Base-by-base conservation (phyloP, 306 rosid genomes). In the Cercis canadensis region DNA sequence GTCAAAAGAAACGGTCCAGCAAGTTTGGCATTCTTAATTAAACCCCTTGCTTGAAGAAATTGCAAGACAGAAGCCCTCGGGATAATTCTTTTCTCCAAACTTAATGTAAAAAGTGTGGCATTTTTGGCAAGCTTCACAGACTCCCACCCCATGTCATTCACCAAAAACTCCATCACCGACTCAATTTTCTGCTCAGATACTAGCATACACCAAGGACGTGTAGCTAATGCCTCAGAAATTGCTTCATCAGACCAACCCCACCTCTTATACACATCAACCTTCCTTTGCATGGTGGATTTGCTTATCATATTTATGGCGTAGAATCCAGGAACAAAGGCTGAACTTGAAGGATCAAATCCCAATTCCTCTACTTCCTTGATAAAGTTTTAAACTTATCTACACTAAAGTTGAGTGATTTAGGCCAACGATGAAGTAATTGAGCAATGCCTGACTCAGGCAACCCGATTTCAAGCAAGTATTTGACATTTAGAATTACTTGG, bases 201-300 rank as follows among this genome's bases (percentile, higher is more conserved):
- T 5, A 67, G 34, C 86, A 81, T 62, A 31, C 75, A 76, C 10
- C 43, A 61, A 6, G 82, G 85, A 11, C 67, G 60, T 8, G 32
- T 32, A 9, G 39, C 21, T 72, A 81, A 76, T 13, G 75, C 81
- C 11, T 40, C 7, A 45, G 21, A 52, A 39, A 65, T 19, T 5
- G 61, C 32, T 61, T 75, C 59, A 19, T 81, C 79, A 3, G 78
- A 65, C 70, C 77, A 72, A 4, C 76, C 81, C 85, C 72, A 76
- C 34, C 66, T 71, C 75, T 76, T 72, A 32, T 71, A 72, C 39
- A 39, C 21, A 4, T 49, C 57, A 47, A 54, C 17, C 73, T 81
- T 81, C 36, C 57, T 21, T n/a, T 60, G 40, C 85, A 79, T 72
- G 5, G 62, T 72, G 16, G 76, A 66, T 63, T 76, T 67, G 51